These are phyloP conservation scores for Purpureocillium takamizusanense DNA, from an alignment of 2,329 filamentous ascomycete genomes.

Conservation along the genomic window DNA sequence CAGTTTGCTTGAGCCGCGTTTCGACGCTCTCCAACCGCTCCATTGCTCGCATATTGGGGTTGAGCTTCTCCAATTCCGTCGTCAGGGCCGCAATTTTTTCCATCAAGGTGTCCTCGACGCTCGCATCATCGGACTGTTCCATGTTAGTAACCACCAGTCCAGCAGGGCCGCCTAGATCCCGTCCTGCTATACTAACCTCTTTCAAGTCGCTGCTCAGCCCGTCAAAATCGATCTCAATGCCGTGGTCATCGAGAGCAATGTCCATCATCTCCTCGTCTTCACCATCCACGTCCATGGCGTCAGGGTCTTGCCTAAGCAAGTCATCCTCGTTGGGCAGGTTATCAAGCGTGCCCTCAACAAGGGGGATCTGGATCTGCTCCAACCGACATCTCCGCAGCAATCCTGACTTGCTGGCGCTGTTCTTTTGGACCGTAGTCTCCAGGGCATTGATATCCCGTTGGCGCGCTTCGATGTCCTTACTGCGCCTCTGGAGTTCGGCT, in stretches of 20 bases:
- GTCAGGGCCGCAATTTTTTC: slow-evolving; percentile 70
- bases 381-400: slow-evolving; percentile 84
- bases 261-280: slow-evolving; percentile 52
- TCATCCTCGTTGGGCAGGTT: slow-evolving; percentile 81
- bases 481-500: slow-evolving; percentile 72
- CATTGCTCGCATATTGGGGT: slow-evolving; percentile 92
- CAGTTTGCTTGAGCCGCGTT: slow-evolving; percentile 70
- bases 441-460: slow-evolving; percentile 67
- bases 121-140: slow-evolving; percentile 54
- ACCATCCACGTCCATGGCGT: slow-evolving; percentile 85
- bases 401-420: slow-evolving; percentile 74
- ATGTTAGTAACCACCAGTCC: slow-evolving; percentile 25
- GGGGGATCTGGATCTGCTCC: slow-evolving; percentile 81
- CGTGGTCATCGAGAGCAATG: slow-evolving; percentile 74
- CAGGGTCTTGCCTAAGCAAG: slow-evolving; percentile 65
- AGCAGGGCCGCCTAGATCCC: too few species aligned
- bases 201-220: slow-evolving; percentile 74
- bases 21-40: slow-evolving; percentile 85
- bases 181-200: slow-evolving; percentile 42
- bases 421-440: slow-evolving; percentile 81
- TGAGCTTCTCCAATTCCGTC: slow-evolving; percentile 81
- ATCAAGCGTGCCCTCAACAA: slow-evolving; percentile 69
- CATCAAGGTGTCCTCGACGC: slow-evolving; percentile 65
- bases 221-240: slow-evolving; percentile 82
- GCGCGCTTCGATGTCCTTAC: slow-evolving; percentile 67